Base-by-base conservation (phyloP, 1,284 basidiomycete genomes). In the Melampsora americana region DNA sequence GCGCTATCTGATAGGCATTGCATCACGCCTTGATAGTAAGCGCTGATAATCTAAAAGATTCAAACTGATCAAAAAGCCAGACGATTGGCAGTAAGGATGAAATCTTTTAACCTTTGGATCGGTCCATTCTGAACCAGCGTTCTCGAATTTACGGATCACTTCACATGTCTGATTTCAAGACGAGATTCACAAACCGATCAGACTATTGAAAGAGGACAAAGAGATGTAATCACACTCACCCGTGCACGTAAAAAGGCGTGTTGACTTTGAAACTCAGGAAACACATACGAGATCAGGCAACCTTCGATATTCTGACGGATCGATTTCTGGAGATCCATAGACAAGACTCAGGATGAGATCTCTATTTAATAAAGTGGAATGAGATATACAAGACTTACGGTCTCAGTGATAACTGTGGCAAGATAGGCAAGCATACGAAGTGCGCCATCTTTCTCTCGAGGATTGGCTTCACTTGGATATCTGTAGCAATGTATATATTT, bases 361-460 rank as follows among this genome's bases (percentile, higher is more conserved):
- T 32, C 18, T 12, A 32, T 3, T 5, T 32, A 2, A 69, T 30
- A 32, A 53, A 42, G 53, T 28, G 28, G 46, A 32, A 62, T 59
- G n/a, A 59, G 18, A n/a, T n/a, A n/a, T 46, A 28, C 23, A 16
- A 3, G 42, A 69, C 69, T 42, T 48, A 78, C 77, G 56, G 78
- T 80, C 78, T 81, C 80, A 72, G 79, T 79, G 6, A 81, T 78
- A 2, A 79, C 78, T 2, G 53, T 18, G 1, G 81, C 88, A 3
- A 93, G 85, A 0, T 88, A 88, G 28, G 89, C 87, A 7, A 88
- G 89, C 87, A 93, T 91, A 80, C 91, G 90, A 61, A 93, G 85
- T 0, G 90, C 92, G 68, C 92, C 92, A 80, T 91, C 93, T 59
- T 89, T 88, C 79, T 92, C 89, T 23, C 87, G 83, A 3, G 90